Base-by-base conservation (phyloP, 352 stramenopile genomes). In the Phytophthora macrochlamydospora region DNA sequence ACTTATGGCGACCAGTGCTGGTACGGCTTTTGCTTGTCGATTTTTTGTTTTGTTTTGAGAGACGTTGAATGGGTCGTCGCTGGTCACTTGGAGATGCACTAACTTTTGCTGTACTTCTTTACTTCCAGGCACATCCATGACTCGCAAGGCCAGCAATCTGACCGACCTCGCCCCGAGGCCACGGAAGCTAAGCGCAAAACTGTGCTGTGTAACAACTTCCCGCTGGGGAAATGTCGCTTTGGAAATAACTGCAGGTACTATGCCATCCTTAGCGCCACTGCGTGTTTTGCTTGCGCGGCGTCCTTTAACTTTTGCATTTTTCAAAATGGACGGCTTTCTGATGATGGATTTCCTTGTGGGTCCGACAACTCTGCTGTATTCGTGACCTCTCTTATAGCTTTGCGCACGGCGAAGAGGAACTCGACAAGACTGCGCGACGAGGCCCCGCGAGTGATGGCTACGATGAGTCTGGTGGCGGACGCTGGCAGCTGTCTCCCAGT, bases 221-320 rank as follows among this genome's bases (percentile, higher is more conserved):
- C 85, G 2, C 54, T 75, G 29, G 85, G 85, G 4, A 87, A 66
- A n/a, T 95, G 87, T 63, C 84, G 85, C 55, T 95, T 84, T 77
- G 87, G 87, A 56, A 85, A 91, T 75, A 89, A 87, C 42, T 95
- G 87, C 84, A 94, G 78, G 84, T 94, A 85, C 62, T 70, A 71
- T 69, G 68, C 35, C 56, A 73, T 62, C 30, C 62, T 51, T 65
- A 72, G 64, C 14, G 53, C 67, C 68, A 50, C 31, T 40, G 48
- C 65, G 37, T 62, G 35, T 48, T 33, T 54, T 59, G 31, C 2
- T n/a, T 69, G 56, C 31, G 53, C 64, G 54, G 38, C 58, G 51
- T 11, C 18, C 18, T 24, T 24, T 51, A 12, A 55, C 32, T 66
- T 18, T 38, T 38, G 18, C 63, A 42, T 38, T 46, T 62, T 11